phyloP scores from a whole-genome alignment of 306 rosid genomes.

The Vachellia collinsii region DNA sequence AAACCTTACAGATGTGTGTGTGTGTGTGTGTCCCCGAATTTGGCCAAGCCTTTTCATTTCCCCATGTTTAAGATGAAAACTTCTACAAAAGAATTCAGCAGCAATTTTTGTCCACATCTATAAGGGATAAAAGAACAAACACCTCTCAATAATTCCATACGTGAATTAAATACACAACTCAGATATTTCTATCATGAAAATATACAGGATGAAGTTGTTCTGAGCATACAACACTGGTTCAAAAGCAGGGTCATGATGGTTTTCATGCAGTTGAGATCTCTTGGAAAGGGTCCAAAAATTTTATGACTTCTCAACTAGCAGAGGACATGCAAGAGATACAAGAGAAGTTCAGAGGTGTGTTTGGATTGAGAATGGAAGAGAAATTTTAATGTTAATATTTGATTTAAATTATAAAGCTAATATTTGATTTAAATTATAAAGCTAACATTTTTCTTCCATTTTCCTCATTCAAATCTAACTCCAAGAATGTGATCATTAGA shows the following conservation, averaged over 20 bases:
- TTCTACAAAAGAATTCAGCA: slow-evolving; percentile 17
- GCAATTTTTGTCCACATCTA: slow-evolving; percentile 10
- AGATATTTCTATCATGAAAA: neutral
- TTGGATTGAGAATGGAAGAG: neutral
- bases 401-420: neutral
- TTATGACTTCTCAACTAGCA: slow-evolving; percentile 25
- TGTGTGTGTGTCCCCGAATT: too few species aligned
- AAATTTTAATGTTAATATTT: too few species aligned
- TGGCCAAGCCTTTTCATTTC: neutral
- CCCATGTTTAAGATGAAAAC: neutral
- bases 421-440: neutral
- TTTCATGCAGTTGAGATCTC: slow-evolving; percentile 23
- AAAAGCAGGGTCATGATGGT: slow-evolving; percentile 13
- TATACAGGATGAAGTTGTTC: slow-evolving; percentile 13
- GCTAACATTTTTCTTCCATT: neutral
- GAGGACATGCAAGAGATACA: slow-evolving; percentile 30
- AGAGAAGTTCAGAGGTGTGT: too few species aligned
- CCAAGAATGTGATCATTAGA: neutral
- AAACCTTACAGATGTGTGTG: too few species aligned
- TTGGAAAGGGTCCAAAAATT: slow-evolving; percentile 9
- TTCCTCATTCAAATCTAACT: neutral
- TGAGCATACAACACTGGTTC: slow-evolving; percentile 15
- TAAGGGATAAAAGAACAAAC: neutral
- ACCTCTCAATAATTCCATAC: neutral
- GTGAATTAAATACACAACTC: neutral